These are phyloP conservation scores for Apiotrichum siamense DNA, from an alignment of 1,284 basidiomycete genomes.

Conservation along the genomic window DNA sequence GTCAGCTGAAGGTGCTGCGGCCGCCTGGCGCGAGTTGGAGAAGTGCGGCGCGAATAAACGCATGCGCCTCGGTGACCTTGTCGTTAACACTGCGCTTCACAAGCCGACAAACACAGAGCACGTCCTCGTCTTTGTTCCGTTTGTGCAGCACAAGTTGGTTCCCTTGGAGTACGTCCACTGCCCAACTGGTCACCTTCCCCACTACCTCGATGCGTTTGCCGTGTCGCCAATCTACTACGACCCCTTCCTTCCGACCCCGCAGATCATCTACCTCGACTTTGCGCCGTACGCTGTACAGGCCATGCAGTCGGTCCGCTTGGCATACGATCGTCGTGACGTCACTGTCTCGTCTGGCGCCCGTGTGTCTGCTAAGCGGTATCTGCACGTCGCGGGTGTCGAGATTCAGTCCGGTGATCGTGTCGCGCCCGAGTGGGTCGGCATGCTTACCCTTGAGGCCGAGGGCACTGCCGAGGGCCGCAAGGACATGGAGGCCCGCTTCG, in stretches of 20 bases:
- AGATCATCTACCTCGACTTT: constrained; percentile 45
- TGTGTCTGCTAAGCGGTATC: constrained; percentile 45
- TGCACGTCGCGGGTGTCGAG: constrained; percentile 46
- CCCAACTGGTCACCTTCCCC: constrained; percentile 39
- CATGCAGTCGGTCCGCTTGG: constrained; percentile 35
- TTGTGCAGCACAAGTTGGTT: constrained; percentile 37
- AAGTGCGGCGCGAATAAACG: constrained; percentile 43
- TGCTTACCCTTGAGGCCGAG: constrained; percentile 45
- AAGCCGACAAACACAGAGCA: constrained; percentile 36
- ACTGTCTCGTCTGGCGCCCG: constrained; percentile 41
- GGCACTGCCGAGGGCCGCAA: constrained; percentile 43
- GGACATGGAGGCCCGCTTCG: constrained; percentile 36
- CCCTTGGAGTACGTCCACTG: constrained; percentile 42
- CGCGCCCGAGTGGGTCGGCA: constrained; percentile 41
- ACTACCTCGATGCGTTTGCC: constrained; percentile 42
- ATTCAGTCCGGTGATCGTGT: constrained; percentile 23
- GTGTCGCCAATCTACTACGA: constrained; percentile 47
- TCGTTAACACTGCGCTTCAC: constrained; percentile 44
- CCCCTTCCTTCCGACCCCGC: constrained; percentile 42
- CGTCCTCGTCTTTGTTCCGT: constrained; percentile 40
- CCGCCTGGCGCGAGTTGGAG: constrained; percentile 41
- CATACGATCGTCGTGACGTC: constrained; percentile 45
- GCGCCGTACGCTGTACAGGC: constrained; percentile 38
- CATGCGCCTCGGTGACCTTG: constrained; percentile 43
- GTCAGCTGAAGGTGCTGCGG: constrained; percentile 39